A percentile compares a stretch with the other conserved stretches of the same genome.
Conservation (phyloP, 2,329 filamentous ascomycete species). For the Emmonsiellopsis sp. region DNA sequence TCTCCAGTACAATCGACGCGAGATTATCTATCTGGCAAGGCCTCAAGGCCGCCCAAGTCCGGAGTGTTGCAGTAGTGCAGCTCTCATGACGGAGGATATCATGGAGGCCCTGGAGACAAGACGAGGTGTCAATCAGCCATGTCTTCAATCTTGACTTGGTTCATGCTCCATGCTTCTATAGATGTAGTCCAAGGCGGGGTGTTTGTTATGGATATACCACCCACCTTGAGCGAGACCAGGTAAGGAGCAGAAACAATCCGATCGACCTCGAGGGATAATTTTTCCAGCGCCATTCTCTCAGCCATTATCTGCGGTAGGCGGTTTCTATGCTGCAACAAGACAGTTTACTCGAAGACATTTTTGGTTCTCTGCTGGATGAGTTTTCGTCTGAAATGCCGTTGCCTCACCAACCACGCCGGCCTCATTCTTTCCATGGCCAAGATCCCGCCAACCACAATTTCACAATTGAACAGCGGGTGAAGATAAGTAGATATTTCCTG, state of each 20-base stretch:
- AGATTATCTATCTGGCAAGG: slow-evolving; percentile 42
- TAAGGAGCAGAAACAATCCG: slow-evolving; percentile 42
- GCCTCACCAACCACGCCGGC: too few species aligned
- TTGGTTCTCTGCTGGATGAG: too few species aligned
- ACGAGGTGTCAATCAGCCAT: neutral
- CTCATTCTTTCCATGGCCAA: too few species aligned
- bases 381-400: too few species aligned
- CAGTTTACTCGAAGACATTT: too few species aligned
- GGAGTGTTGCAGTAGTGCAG: slow-evolving; percentile 28
- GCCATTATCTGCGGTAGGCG: neutral
- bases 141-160: too few species aligned
- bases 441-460: too few species aligned
- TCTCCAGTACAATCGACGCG: slow-evolving; percentile 38
- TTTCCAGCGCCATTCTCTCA: neutral
- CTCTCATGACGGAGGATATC: slow-evolving; percentile 13
- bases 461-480: too few species aligned
- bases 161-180: too few species aligned
- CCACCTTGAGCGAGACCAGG: slow-evolving; percentile 35
- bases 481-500: too few species aligned
- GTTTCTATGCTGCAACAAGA: too few species aligned
- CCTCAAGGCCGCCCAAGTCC: slow-evolving; percentile 39
- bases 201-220: neutral
- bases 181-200: neutral
- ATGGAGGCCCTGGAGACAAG: slow-evolving; percentile 22
- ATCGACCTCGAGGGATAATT: slow-evolving; percentile 35